Conservation (phyloP, 257 asterid genomes). For the Nicotiana sylvestris region DNA sequence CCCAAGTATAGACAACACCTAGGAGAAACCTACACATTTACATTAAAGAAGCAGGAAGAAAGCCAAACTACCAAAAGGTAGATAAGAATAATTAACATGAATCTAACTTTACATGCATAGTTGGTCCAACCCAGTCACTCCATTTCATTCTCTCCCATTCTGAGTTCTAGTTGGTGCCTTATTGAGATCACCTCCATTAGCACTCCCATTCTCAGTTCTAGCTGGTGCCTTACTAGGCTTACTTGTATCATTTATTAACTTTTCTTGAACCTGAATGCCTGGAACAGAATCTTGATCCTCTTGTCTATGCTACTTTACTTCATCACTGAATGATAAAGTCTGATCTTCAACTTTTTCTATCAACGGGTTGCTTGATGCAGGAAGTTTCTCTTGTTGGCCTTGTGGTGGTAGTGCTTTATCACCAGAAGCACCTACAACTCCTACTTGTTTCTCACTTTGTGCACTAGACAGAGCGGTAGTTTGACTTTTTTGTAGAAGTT, state of each 20-base stretch:
- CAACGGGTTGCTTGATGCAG: slow-evolving; percentile 19
- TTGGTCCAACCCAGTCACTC: background rate
- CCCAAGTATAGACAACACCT: background rate
- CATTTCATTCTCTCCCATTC: background rate
- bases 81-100: background rate
- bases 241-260: slow-evolving; percentile 16
- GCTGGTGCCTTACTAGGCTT: background rate
- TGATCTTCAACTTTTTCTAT: slow-evolving; percentile 23
- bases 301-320: slow-evolving; percentile 18
- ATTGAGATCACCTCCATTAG: background rate
- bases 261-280: slow-evolving; percentile 17
- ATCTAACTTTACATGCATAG: slow-evolving; percentile 6
- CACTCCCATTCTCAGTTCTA: slow-evolving; percentile 7
- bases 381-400: slow-evolving; percentile 23
- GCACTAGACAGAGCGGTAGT: slow-evolving; percentile 10
- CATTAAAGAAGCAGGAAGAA: background rate
- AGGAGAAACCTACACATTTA: slow-evolving; percentile 3
- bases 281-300: slow-evolving; percentile 23
- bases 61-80: background rate
- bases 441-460: slow-evolving; percentile 12
- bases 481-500: slow-evolving; percentile 25
- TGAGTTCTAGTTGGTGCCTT: slow-evolving; percentile 12
- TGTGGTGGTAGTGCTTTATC: slow-evolving; percentile 10
- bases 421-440: background rate
- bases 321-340: slow-evolving; percentile 21